Evolutionary conservation across 2,329 filamentous ascomycete genomes (phyloP), one percentile per base, ranked within the genome.

Genomic region (Penicillium expansum): DNA sequence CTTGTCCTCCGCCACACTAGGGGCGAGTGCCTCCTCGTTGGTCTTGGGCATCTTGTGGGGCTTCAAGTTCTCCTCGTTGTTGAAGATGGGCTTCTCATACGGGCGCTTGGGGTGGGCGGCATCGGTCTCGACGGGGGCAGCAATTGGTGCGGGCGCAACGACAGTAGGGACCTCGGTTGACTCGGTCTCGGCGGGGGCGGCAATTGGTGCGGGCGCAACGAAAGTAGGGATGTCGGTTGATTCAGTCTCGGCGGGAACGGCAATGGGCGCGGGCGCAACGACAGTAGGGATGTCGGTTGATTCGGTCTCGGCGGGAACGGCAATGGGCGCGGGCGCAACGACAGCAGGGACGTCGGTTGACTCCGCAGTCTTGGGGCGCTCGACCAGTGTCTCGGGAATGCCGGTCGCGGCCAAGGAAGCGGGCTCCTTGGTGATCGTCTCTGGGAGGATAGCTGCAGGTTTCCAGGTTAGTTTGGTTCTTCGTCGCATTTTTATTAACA

Each of bases 21-120:
- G 56, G 8, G 52, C 58, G 33, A 64, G 48, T 49, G 62, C 32
- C 43, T 68, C 67, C 57, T 69, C 70, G 22, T 73, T 70, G 1
- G 71, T 69, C 59, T 72, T 73, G 60, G 67, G 55, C 22, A 74
- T 73, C 65, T 74, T 74, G 58, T 63, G 62, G 32, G 71, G 72
- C 60, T 72, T 71, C 48, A 65, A 13, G 48, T 52, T 47, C 35
- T 56, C 62, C 20, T 74, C 69, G 38, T 71, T 68, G 45, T 62
- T 67, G 20, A 71, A 67, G 44, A 68, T 56, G 37, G 68, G 68
- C 48, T 62, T 71, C 62, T 74, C 72, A 49, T 74, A 71, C n/a
- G 72, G 69, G 24, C 72, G 71, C 68, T 74, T 74, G 33, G 57
- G 44, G 39, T 73, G 69, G 10, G 60, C 55, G 22, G 62, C 65